Evolutionary conservation across 345 rosid genomes (phyloP), one percentile per base, ranked within the genome.

Genomic region (Turnera subulata): DNA sequence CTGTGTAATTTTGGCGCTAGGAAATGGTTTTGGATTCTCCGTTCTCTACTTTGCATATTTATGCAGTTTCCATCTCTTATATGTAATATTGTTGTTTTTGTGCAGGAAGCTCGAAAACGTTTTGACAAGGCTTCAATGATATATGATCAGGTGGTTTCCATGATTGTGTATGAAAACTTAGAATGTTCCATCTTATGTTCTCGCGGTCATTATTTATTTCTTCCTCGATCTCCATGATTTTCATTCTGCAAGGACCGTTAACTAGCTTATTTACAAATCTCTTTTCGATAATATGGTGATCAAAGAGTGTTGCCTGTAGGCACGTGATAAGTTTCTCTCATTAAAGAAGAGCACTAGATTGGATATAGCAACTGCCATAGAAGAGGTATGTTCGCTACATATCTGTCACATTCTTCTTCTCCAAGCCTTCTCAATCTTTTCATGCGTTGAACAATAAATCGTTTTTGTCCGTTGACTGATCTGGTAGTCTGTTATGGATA

Each of bases 301-400:
- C 17, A 23, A 33, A 23, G n/a, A 24, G 13, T 14, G 37, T 11
- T 53, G 33, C 21, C 32, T 42, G 64, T 73, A 86, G 94, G 90
- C 95, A 48, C 80, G 95, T 49, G 95, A 86, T 61, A 86, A 86
- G 68, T 82, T 72, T 78, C 74, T 86, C 40, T 83, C 95, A n/a
- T 58, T 86, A 73, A 82, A 78, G 69, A 86, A 86, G 77, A 84
- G 86, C 69, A 80, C 95, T 21, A 75, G 83, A 74, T 56, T 73
- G 67, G 90, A 86, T 65, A 69, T 84, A 49, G 84, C 90, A 63
- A 71, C 82, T 29, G 72, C 69, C 40, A 63, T 86, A 51, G 84
- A 86, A 76, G 95, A 86, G 88, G 95, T 86, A 71, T 9, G 8
- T 8, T 4, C 8, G 35, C 35, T n/a, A n/a, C n/a, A n/a, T n/a